Base-by-base conservation (phyloP, 179 eudicot species). In the Drosera spatulata region DNA sequence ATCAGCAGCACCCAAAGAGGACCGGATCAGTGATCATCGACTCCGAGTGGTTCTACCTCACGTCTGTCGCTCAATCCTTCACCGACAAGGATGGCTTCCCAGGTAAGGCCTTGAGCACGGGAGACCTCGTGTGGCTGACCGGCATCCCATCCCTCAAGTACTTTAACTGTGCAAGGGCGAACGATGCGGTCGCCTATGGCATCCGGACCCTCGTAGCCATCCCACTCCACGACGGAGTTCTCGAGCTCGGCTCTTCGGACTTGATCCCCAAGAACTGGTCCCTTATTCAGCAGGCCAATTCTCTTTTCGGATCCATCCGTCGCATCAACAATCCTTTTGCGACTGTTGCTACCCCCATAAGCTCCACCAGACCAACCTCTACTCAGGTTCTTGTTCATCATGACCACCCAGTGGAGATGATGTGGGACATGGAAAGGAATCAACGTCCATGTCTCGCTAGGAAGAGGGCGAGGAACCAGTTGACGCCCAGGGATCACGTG, bases 121-220 rank as follows among this genome's bases (percentile, higher is more conserved):
- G 80, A 2, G 33, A 82, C 3, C 43, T 71, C 46, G 62, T 82
- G 2, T 89, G 97, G 97, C 43, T 89, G 2, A 57, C 62, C 4
- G 97, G 97, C 8, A 56, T 55, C 6, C 64, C 71, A 2, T 77
- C 69, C 0, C 87, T 89, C 7, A 41, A 65, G 13, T 53, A 52
- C 2, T 79, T 68, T 41, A 73, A 77, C 53, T 88, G 96, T 10
- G 81, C 73, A 12, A 82, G 97, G 49, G 84, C 80, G 13, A 77
- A 75, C 59, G 95, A 88, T 62, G 96, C 94, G 60, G 77, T 77
- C 49, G 49, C 66, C 48, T 88, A 83, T 14, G 97, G 97, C 14
- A 71, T 91, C 2, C 66, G 69, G 39, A 83, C 97, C 13, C 59
- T 91, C 40, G 90, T 83, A 4, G 79, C 78, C 13, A 60, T 91